phyloP scores from a whole-genome alignment of 1,284 basidiomycete genomes.

The Pascua guehoae region DNA sequence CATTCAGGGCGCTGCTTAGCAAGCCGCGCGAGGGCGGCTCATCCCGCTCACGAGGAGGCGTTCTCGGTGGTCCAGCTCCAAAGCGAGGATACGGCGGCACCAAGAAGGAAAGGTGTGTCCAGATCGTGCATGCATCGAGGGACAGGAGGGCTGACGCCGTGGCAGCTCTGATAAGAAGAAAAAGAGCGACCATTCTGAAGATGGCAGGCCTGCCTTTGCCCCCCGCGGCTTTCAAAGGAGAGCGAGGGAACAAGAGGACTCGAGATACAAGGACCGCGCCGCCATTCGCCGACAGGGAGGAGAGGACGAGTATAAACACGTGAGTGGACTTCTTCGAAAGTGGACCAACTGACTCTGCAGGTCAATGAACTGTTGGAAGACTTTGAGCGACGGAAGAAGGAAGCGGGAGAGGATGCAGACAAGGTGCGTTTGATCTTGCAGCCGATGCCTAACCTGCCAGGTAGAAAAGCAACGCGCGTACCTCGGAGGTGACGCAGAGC shows the following conservation, averaged over 20 bases:
- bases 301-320: constrained; percentile 45
- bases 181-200: constrained; percentile 2
- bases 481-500: constrained; percentile 80
- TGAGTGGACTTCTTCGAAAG: constrained; percentile 15
- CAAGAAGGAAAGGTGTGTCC: constrained; percentile 27
- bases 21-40: constrained; percentile 27
- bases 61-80: constrained; percentile 32
- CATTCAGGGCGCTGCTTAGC: constrained; percentile 40
- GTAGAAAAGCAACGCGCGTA: constrained; percentile 73
- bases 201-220: constrained; percentile 25
- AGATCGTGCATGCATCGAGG: not conserved
- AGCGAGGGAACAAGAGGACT: constrained; percentile 15
- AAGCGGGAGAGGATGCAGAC: constrained; percentile 57
- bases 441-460: constrained; percentile 43
- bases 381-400: constrained; percentile 64
- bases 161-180: constrained; percentile 1
- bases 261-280: constrained; percentile 48
- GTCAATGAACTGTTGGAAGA: constrained; percentile 75
- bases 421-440: constrained; percentile 14
- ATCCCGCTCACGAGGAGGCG: constrained; percentile 21
- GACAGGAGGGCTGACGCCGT: not conserved
- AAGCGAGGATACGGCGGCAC: constrained; percentile 39
- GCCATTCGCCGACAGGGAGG: constrained; percentile 39
- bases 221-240: constrained; percentile 35
- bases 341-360: constrained; percentile 44